Evolutionary conservation across 345 rosid genomes (phyloP).

Genomic region (Sisymbrium irio): DNA sequence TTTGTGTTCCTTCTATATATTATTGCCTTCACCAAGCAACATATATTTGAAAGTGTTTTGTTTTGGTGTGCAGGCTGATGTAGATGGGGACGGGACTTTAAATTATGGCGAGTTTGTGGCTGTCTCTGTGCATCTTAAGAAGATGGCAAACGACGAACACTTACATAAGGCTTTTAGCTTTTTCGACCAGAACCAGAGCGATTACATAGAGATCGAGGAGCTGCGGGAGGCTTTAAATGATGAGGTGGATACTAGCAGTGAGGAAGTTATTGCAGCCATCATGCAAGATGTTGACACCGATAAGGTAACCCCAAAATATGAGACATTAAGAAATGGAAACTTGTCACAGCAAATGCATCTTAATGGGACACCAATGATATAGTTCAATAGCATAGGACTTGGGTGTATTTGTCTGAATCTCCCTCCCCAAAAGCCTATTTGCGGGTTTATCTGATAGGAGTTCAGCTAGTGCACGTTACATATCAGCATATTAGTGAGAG

Average conservation of each 20-base stretch:
- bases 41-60: neutral
- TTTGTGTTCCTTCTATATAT: neutral
- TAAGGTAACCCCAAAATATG: slow-evolving; percentile 52
- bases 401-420: neutral
- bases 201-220: slow-evolving; percentile 90
- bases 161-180: slow-evolving; percentile 83
- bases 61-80: slow-evolving; percentile 62
- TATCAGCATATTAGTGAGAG: neutral
- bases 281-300: slow-evolving; percentile 97
- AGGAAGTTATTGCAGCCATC: slow-evolving; percentile 74
- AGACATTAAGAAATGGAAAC: neutral
- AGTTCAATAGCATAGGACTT: neutral
- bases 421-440: neutral
- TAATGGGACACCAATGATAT: neutral
- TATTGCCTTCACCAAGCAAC: slow-evolving; percentile 6
- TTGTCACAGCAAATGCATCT: neutral
- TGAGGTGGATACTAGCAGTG: slow-evolving; percentile 60
- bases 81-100: slow-evolving; percentile 77
- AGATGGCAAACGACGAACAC: slow-evolving; percentile 90
- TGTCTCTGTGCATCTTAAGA: slow-evolving; percentile 74
- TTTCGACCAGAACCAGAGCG: slow-evolving; percentile 72
- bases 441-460: neutral
- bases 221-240: slow-evolving; percentile 68
- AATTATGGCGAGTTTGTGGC: slow-evolving; percentile 88
- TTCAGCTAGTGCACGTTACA: neutral